These are phyloP conservation scores for Ophiostoma sp. DNA, from an alignment of 2,329 filamentous ascomycete species.

Conservation along the genomic window DNA sequence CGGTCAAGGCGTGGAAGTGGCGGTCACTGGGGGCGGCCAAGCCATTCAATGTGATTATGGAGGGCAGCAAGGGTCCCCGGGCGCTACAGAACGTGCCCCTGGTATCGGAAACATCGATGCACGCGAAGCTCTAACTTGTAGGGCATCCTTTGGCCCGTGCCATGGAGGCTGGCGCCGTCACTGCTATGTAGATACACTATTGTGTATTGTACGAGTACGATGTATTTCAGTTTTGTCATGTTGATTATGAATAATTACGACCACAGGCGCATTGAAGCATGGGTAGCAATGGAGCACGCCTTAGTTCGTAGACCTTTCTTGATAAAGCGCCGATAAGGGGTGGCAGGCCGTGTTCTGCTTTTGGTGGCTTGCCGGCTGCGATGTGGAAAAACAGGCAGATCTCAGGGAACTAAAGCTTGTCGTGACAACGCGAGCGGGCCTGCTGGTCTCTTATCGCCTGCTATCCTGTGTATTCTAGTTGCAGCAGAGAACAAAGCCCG, in stretches of 20 bases:
- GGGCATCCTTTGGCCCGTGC: too few species aligned
- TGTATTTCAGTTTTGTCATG: too few species aligned
- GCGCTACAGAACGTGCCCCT: slow-evolving; percentile 26
- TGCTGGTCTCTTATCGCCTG: neutral
- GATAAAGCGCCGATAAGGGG: too few species aligned
- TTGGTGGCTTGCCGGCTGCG: neutral
- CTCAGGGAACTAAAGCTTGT: neutral
- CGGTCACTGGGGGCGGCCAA: slow-evolving; percentile 15
- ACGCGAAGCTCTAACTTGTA: neutral
- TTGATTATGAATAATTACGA: neutral
- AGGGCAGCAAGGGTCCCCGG: slow-evolving; percentile 24
- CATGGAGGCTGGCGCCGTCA: too few species aligned
- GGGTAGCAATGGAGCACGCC: neutral
- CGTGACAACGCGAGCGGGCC: neutral
- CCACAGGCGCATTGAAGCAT: neutral
- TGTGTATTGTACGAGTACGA: too few species aligned
- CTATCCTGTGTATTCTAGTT: neutral
- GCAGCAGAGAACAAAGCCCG: too few species aligned
- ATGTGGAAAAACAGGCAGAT: neutral
- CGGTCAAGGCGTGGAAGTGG: slow-evolving; percentile 27
- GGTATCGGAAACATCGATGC: neutral
- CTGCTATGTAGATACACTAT: too few species aligned
- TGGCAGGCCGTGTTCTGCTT: too few species aligned
- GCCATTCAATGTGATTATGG: slow-evolving; percentile 26
- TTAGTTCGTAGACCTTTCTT: too few species aligned